These are phyloP conservation scores for Neonectria magnoliae DNA, from an alignment of 2,329 filamentous ascomycete genomes.

Conservation along the genomic window DNA sequence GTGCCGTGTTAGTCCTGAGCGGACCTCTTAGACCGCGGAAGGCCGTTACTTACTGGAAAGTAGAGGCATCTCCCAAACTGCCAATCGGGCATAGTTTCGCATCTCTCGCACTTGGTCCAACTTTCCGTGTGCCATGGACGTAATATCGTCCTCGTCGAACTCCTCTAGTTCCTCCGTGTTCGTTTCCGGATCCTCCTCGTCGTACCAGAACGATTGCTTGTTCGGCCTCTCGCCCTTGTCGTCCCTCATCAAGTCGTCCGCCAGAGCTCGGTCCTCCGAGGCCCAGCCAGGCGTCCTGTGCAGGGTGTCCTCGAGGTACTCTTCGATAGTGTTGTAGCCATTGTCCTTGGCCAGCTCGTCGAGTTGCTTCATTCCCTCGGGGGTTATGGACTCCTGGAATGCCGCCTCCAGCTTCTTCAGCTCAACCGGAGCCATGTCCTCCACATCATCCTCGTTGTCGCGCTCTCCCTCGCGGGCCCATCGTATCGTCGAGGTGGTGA, in stretches of 20 bases:
- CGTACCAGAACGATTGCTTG: conserved; percentile 59
- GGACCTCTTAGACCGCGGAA: too few species aligned
- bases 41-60: conserved; percentile 74
- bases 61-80: conserved; percentile 96
- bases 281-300: conserved; percentile 44
- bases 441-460: conserved; percentile 35
- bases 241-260: conserved; percentile 45
- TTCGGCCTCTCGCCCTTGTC: conserved; percentile 48
- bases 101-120: conserved; percentile 89
- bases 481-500: conserved; percentile 47
- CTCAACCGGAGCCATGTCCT: conserved; percentile 40
- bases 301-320: conserved; percentile 44
- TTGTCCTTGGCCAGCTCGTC: conserved; percentile 50
- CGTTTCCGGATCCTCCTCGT: conserved; percentile 59
- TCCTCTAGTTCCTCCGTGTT: conserved; percentile 66
- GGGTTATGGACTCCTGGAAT: conserved; percentile 44
- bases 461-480: conserved; percentile 37
- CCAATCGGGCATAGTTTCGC: conserved; percentile 85
- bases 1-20: conserved; percentile 20
- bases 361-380: conserved; percentile 47
- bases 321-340: conserved; percentile 47
- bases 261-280: conserved; percentile 45
- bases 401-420: conserved; percentile 46
- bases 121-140: conserved; percentile 83
- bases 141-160: conserved; percentile 85